Base-by-base conservation (phyloP, 192 early-diverging fungal species). In the Helicostylum pulchrum region DNA sequence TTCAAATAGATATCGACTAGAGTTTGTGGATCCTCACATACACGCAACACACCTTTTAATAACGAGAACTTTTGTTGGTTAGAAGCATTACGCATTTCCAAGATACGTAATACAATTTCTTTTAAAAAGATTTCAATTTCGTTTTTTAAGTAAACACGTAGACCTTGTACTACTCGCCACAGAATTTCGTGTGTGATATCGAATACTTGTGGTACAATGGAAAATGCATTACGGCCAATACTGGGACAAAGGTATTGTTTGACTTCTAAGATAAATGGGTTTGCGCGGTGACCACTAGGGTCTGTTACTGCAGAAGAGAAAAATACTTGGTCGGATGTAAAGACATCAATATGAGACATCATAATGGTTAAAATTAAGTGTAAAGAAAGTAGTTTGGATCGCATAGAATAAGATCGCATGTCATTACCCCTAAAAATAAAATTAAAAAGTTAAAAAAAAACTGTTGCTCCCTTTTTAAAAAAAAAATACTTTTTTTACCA, bases 1-100 rank as follows among this genome's bases (percentile, higher is more conserved):
- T 97, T 97, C 2, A 97, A 77, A 65, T 94, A 97, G 26, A 97
- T 84, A 68, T 97, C 95, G 3, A 97, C 93, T 4, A 95, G 70
- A 4, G 91, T 77, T 42, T 87, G 81, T 19, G 92, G 90, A 47
- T 92, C 88, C 21, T 76, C 69, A 52, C 92, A 78, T 21, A 95
- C 79, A 23, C 85, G 78, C 2, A 73, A 64, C 30, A 97, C 76
- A 7, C 86, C 70, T 68, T 88, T 88, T 30, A 97, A 68, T 42
- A 97, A 59, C 0, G 88, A 87, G 4, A 78, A 80, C 30, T 92
- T 85, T 74, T 95, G 93, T 14, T 80, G 64, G 32, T 75, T 74
- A 6, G 87, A 84, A 21, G 77, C 79, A 45, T 73, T 80, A 46
- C 85, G 85, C 65, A 85, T 92, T 72, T 95, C 94, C 48, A 94